Conservation (phyloP, 805 yeast genomes). For the Saturnispora sanitii region DNA sequence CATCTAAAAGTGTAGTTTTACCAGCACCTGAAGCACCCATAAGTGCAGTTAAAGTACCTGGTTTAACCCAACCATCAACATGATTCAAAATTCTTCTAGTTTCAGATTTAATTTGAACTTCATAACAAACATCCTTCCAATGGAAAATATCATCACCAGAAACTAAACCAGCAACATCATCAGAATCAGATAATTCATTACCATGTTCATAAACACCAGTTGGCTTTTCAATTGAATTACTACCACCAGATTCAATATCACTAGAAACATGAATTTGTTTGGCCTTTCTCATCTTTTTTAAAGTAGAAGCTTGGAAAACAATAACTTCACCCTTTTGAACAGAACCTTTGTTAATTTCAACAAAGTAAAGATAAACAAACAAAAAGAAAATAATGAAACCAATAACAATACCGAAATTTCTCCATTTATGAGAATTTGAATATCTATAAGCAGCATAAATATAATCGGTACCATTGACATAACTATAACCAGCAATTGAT, state of each 20-base stretch:
- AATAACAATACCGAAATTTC: conserved; percentile 63
- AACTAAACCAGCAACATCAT: conserved; percentile 22
- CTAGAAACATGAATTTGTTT: conserved; percentile 19
- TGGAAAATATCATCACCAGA: conserved; percentile 49
- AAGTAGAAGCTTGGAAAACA: conserved; percentile 43
- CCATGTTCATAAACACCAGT: conserved; percentile 17
- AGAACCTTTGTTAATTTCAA: conserved; percentile 52
- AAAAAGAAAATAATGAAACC: conserved; percentile 50
- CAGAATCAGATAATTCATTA: conserved; percentile 15
- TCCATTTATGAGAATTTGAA: conserved; percentile 56
- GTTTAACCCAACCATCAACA: conserved; percentile 78
- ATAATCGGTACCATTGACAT: conserved; percentile 54
- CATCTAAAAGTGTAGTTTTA: conserved; percentile 46
- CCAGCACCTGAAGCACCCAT: conserved; percentile 64
- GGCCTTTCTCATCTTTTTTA: conserved; percentile 37
- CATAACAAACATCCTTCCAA: conserved; percentile 70
- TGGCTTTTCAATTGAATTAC: conserved; percentile 18
- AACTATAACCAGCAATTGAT: conserved; percentile 40
- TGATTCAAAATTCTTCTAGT: conserved; percentile 50
- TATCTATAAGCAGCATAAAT: conserved; percentile 41
- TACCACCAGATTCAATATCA: conserved; percentile 23
- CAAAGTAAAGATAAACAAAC: conserved; percentile 39
- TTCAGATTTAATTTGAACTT: conserved; percentile 52
- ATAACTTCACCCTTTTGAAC: conserved; percentile 65
- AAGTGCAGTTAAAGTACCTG: conserved; percentile 70